Base-by-base conservation (phyloP, 768 basidiomycete species). In the Gymnopilus dilepis region DNA sequence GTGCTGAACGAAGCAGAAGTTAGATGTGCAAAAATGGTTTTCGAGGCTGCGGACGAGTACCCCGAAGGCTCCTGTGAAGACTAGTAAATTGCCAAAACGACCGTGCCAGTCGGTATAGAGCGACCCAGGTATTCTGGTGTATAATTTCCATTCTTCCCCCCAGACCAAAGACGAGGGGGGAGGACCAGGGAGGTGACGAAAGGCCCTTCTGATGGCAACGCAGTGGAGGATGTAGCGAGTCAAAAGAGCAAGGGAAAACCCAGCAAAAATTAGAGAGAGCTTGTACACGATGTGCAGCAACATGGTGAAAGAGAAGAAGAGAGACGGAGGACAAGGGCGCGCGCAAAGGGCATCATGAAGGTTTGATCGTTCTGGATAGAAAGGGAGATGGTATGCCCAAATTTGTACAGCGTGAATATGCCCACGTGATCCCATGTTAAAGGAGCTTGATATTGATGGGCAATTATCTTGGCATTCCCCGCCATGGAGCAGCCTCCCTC, bases 61-160 rank as follows among this genome's bases (percentile, higher is more conserved):
- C 37, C 86, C 85, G 31, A 85, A 81, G 30, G 84, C 83, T 15
- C 87, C 86, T 6, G 78, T 77, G 63, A 88, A 86, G 55, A 75
- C 79, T 38, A 87, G 77, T 6, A 87, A 76, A 31, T 79, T 82
- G 17, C 87, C 87, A 57, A 80, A 89, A 55, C 73, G 67, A 28
- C 68, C 73, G 56, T 85, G 83, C 86, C 86, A 89, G 17, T 77
- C 71, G 21, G 78, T 59, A 69, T 88, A 86, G 13, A 77, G 76
- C 8, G 73, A 71, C 13, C 87, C 87, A 37, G 87, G 87, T n/a
- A 69, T 30, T n/a, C 71, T 70, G 53, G 80, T 77, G 65, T 85
- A 87, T 12, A 88, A 80, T 15, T 74, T 63, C 80, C 84, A 84
- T 66, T 87, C 86, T 64, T 87, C 82, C 0, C 87, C 87, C 87